A percentile compares a stretch with the other conserved stretches of the same genome.
These are phyloP conservation scores for Fallopia convolvulus DNA, from an alignment of 148 eudicot genomes.

Conservation along the genomic window DNA sequence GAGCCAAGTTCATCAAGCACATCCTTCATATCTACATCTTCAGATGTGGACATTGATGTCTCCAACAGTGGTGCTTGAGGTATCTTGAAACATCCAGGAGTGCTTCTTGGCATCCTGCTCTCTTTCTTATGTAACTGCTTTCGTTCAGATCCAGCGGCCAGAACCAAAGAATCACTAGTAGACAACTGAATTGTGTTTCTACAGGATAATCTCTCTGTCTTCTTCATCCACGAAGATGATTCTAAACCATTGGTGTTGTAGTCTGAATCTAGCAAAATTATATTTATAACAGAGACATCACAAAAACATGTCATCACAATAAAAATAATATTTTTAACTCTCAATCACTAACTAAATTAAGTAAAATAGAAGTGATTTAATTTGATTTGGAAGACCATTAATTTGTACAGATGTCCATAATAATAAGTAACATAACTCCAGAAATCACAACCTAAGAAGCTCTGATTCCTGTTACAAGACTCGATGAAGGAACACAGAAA, in stretches of 20 bases:
- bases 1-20: constrained; percentile 29
- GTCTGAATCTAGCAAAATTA: constrained; percentile 7
- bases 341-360: neutral
- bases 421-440: neutral
- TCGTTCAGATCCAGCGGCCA: constrained; percentile 37
- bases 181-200: constrained; percentile 24
- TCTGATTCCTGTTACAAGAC: neutral
- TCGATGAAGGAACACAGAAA: neutral
- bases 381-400: neutral
- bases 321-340: neutral
- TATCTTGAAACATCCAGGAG: constrained; percentile 43
- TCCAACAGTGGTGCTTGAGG: constrained; percentile 46
- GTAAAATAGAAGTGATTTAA: neutral
- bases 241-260: constrained; percentile 23
- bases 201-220: constrained; percentile 29
- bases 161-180: constrained; percentile 22
- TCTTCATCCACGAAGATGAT: constrained; percentile 39
- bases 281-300: neutral
- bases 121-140: constrained; percentile 43
- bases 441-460: neutral
- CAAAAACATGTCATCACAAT: neutral
- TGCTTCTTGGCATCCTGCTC: constrained; percentile 43
- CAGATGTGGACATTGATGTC: constrained; percentile 26
- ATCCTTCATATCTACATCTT: constrained; percentile 35
- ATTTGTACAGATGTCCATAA: neutral